Evolutionary conservation across 192 early-diverging fungal genomes (phyloP).

Genomic region (Backusella westeae): DNA sequence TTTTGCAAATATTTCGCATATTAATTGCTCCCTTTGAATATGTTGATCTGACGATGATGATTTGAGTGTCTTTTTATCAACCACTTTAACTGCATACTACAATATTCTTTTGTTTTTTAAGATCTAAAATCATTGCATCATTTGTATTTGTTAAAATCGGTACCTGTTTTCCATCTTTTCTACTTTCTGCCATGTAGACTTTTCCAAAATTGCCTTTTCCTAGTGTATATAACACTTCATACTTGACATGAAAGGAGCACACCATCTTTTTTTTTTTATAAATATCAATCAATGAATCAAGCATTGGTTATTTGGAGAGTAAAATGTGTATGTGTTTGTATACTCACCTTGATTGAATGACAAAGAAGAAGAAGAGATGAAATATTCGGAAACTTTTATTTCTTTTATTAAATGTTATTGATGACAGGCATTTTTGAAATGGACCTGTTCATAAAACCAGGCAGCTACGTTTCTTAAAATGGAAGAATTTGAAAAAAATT

Average conservation of each 20-base stretch:
- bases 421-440: background rate
- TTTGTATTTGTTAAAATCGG: background rate
- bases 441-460: background rate
- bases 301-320: too few species aligned
- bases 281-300: background rate
- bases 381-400: constrained; percentile 8
- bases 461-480: background rate
- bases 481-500: background rate
- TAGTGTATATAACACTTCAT: constrained; percentile 30
- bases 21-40: constrained; percentile 44
- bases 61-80: constrained; percentile 55
- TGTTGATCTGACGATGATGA: constrained; percentile 49
- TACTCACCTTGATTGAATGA: background rate
- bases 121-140: background rate
- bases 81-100: constrained; percentile 60
- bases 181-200: constrained; percentile 54
- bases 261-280: background rate
- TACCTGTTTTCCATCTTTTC: constrained; percentile 45
- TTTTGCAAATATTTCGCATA: constrained; percentile 39
- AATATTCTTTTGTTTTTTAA: background rate
- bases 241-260: constrained; percentile 2
- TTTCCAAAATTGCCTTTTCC: constrained; percentile 66
- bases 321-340: background rate
- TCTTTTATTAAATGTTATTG: background rate
- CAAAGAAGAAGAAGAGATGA: background rate